These are phyloP conservation scores for Spatholobus suberectus DNA, from an alignment of 306 rosid genomes.

Conservation along the genomic window DNA sequence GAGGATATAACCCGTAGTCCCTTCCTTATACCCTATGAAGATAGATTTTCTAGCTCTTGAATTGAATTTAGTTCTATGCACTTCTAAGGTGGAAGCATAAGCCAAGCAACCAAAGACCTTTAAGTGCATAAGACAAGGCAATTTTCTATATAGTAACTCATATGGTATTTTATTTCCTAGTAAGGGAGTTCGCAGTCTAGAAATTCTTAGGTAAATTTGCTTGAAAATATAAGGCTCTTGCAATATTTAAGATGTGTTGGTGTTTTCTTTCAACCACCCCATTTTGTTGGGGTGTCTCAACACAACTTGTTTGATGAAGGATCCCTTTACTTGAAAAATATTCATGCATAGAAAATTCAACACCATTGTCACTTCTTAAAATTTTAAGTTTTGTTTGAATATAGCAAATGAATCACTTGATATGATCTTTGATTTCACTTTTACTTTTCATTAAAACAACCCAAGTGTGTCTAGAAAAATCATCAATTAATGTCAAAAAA, in stretches of 20 bases:
- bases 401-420: not conserved
- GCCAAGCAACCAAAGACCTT: not conserved
- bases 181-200: not conserved
- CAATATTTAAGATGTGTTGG: too few relatives aligned
- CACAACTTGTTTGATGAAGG: too few relatives aligned
- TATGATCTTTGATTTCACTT: not conserved
- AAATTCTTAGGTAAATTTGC: not conserved
- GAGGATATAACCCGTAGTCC: not conserved
- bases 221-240: not conserved
- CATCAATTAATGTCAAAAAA: not conserved
- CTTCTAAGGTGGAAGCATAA: not conserved
- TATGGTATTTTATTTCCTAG: not conserved
- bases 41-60: not conserved
- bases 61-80: not conserved
- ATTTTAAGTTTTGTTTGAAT: not conserved
- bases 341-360: not conserved
- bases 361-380: not conserved
- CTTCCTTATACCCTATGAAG: not conserved
- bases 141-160: not conserved
- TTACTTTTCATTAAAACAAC: not conserved
- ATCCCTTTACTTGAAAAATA: not conserved
- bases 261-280: too few relatives aligned
- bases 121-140: not conserved
- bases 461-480: not conserved
- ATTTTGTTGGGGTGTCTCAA: too few relatives aligned